Conservation (phyloP, 1,139 yeast species). For the Suhomyces chickasaworum region DNA sequence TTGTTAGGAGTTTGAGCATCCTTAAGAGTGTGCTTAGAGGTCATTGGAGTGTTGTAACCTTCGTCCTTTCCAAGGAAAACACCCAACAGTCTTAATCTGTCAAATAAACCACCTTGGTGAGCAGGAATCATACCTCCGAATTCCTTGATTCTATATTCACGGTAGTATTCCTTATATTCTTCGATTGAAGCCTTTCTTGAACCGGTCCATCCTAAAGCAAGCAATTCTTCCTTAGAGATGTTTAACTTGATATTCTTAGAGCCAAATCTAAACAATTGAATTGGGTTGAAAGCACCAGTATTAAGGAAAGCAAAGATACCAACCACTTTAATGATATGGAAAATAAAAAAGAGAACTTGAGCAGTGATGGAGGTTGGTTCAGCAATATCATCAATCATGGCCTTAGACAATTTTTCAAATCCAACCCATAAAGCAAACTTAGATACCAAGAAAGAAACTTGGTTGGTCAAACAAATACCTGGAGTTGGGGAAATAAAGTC, state of each 20-base stretch:
- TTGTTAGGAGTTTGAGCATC: constrained; percentile 25
- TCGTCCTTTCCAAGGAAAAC: constrained; percentile 69
- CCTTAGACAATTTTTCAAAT: constrained; percentile 40
- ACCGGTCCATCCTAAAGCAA: constrained; percentile 89
- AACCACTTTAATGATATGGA: constrained; percentile 66
- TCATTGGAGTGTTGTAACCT: constrained; percentile 72
- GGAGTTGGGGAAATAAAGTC: constrained; percentile 90
- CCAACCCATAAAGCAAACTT: constrained; percentile 37
- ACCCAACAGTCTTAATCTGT: constrained; percentile 61
- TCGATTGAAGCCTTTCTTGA: constrained; percentile 70
- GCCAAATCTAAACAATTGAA: constrained; percentile 31
- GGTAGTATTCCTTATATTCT: constrained; percentile 72
- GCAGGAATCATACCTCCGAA: constrained; percentile 83
- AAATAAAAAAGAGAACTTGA: constrained; percentile 66
- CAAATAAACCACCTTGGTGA: constrained; percentile 70
- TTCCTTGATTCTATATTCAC: constrained; percentile 62
- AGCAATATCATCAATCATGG: constrained; percentile 50
- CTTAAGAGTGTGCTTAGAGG: constrained; percentile 27
- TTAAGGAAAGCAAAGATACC: constrained; percentile 61
- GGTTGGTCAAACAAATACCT: constrained; percentile 79
- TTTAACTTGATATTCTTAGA: constrained; percentile 33
- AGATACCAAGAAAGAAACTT: constrained; percentile 45
- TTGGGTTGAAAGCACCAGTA: constrained; percentile 79
- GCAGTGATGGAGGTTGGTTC: constrained; percentile 46
- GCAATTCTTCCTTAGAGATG: constrained; percentile 57